These are phyloP conservation scores for Pichia kudriavzevii DNA, from an alignment of 1,139 yeast species.

Conservation along the genomic window DNA sequence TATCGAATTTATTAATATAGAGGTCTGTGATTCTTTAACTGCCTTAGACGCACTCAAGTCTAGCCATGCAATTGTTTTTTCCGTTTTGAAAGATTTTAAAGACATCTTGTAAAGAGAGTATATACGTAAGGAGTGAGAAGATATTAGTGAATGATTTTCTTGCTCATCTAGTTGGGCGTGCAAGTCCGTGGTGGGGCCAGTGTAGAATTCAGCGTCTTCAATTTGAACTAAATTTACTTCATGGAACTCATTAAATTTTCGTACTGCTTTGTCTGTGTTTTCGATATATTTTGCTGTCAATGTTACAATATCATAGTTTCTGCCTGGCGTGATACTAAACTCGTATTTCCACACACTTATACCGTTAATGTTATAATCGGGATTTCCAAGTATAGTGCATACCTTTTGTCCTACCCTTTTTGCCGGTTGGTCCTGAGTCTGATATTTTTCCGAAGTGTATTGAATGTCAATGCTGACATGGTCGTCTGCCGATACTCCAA, in stretches of 20 bases:
- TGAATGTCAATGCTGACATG: not conserved
- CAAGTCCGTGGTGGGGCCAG: no score
- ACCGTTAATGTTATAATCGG: constrained; percentile 2
- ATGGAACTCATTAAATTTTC: no score
- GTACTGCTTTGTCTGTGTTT: no score
- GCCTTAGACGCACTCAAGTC: constrained; percentile 49
- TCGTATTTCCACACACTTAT: constrained; percentile 13
- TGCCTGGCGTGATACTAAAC: constrained; percentile 16
- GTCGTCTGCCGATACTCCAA: no score
- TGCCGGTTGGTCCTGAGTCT: not conserved
- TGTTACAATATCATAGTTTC: constrained; percentile 16
- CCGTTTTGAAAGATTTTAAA: constrained; percentile 30
- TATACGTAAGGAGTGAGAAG: constrained; percentile 31
- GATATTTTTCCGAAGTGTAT: not conserved
- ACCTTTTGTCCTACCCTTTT: constrained; percentile 2
- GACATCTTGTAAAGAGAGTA: constrained; percentile 47
- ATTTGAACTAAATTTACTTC: constrained; percentile 10
- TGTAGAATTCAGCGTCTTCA: constrained; percentile 11
- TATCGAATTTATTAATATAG: constrained; percentile 29
- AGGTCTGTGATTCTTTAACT: constrained; percentile 26
- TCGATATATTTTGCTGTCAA: no score
- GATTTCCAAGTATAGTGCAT: constrained; percentile 3
- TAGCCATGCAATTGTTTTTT: constrained; percentile 51
- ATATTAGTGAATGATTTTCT: constrained; percentile 3
- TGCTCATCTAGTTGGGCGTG: no score